These are phyloP conservation scores for Pulveroboletus ravenelii DNA, from an alignment of 768 basidiomycete species.

Conservation along the genomic window DNA sequence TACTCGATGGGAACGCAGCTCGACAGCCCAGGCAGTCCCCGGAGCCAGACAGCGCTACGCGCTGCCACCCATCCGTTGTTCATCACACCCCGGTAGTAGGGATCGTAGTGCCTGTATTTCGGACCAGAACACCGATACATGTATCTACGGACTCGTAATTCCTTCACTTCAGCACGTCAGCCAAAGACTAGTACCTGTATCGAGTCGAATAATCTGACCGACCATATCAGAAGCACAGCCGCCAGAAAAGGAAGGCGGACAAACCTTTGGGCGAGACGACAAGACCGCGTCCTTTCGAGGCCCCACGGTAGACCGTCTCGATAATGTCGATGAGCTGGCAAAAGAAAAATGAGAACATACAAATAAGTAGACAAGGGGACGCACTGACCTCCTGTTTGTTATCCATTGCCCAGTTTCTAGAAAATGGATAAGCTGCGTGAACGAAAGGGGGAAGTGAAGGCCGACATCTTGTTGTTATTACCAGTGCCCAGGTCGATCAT, in stretches of 20 bases:
- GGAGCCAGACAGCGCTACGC: too few relatives aligned
- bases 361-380: background rate
- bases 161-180: too few relatives aligned
- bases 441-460: constrained; percentile 1
- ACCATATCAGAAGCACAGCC: background rate
- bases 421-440: background rate
- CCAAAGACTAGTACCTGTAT: constrained; percentile 55
- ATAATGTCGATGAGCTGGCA: constrained; percentile 90
- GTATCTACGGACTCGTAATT: too few relatives aligned
- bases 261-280: constrained; percentile 94
- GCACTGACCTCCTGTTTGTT: constrained; percentile 88
- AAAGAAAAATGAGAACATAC: background rate
- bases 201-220: constrained; percentile 73
- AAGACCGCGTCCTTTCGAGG: constrained; percentile 95
- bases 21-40: too few relatives aligned
- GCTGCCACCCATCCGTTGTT: too few relatives aligned
- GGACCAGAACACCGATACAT: too few relatives aligned
- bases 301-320: constrained; percentile 97
- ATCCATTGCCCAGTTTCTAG: constrained; percentile 97
- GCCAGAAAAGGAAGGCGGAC: constrained; percentile 6
- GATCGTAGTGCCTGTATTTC: too few relatives aligned
- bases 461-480: constrained; percentile 99
- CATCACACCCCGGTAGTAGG: too few relatives aligned
- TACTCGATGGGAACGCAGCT: too few relatives aligned
- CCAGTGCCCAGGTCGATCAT: constrained; percentile 99